These are phyloP conservation scores for Colletotrichum cereale DNA, from an alignment of 2,329 filamentous ascomycete genomes.

Conservation along the genomic window DNA sequence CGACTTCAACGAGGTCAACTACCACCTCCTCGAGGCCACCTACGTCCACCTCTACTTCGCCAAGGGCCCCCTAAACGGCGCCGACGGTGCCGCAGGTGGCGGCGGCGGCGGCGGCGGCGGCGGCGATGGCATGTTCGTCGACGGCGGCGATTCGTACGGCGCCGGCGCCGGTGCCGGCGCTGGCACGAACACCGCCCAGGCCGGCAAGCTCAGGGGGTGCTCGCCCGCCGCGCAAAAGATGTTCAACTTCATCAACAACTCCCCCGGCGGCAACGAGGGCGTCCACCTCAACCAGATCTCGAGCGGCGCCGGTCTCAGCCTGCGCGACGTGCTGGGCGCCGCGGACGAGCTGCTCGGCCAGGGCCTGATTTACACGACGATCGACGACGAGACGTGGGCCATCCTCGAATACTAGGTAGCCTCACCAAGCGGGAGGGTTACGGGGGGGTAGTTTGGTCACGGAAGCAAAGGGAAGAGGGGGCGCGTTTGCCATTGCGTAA, in stretches of 20 bases:
- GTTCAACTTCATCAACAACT: constrained; percentile 75
- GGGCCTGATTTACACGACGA: constrained; percentile 88
- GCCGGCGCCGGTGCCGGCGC: constrained; percentile 55
- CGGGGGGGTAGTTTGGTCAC: no score
- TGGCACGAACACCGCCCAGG: constrained; percentile 48
- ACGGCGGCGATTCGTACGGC: constrained; percentile 58
- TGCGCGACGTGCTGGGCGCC: constrained; percentile 79
- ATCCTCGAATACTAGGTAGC: constrained; percentile 78
- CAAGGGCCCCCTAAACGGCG: constrained; percentile 69
- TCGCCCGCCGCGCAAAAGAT: constrained; percentile 75
- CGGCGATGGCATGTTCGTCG: constrained; percentile 68
- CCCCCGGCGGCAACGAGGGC: constrained; percentile 83
- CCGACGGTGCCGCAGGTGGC: constrained; percentile 55
- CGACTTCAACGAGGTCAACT: constrained; percentile 93
- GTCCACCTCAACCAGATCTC: constrained; percentile 85
- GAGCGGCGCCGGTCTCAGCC: constrained; percentile 71
- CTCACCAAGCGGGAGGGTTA: background rate
- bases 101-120: constrained; percentile 55
- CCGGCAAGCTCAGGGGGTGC: constrained; percentile 60
- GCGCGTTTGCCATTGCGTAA: background rate
- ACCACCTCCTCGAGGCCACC: constrained; percentile 90
- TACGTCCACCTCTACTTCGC: constrained; percentile 89
- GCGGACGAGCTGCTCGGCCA: constrained; percentile 82
- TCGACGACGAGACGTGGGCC: constrained; percentile 94
- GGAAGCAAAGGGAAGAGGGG: background rate